Conservation (phyloP, 441 rosid species). For the Erodium chrysanthum region DNA sequence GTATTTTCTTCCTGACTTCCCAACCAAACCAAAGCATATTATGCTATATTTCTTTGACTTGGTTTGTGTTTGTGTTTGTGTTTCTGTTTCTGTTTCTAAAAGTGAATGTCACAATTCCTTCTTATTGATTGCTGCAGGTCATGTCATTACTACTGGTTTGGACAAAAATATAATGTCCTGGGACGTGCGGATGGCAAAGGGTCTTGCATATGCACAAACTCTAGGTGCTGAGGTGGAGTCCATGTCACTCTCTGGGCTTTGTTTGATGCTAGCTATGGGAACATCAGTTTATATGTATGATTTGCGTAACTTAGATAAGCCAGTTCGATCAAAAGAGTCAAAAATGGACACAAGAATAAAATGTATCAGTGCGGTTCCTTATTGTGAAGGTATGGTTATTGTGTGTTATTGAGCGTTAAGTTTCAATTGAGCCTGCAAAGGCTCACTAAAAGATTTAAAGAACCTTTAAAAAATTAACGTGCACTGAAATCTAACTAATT, state of each 20-base stretch:
- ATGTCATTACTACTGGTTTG: conserved; percentile 51
- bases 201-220: conserved; percentile 24
- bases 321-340: conserved; percentile 39
- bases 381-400: conserved; percentile 44
- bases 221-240: conserved; percentile 47
- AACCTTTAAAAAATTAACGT: background rate
- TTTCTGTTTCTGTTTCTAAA: background rate
- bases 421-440: conserved; percentile 5
- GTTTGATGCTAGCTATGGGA: conserved; percentile 53
- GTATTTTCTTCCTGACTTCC: background rate
- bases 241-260: conserved; percentile 51
- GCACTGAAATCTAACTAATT: background rate
- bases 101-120: background rate
- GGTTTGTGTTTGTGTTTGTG: background rate
- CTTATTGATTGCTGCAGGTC: conserved; percentile 34
- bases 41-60: background rate
- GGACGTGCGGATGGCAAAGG: conserved; percentile 43
- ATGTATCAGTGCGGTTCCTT: conserved; percentile 50
- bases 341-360: conserved; percentile 42
- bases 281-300: conserved; percentile 50
- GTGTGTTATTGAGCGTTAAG: no score
- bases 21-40: background rate
- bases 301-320: conserved; percentile 48
- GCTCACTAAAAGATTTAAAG: conserved; percentile 8
- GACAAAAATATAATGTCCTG: conserved; percentile 57